Evolutionary conservation across 306 rosid species (phyloP), one percentile per base, ranked within the genome.

Genomic region (Casuarina glauca): DNA sequence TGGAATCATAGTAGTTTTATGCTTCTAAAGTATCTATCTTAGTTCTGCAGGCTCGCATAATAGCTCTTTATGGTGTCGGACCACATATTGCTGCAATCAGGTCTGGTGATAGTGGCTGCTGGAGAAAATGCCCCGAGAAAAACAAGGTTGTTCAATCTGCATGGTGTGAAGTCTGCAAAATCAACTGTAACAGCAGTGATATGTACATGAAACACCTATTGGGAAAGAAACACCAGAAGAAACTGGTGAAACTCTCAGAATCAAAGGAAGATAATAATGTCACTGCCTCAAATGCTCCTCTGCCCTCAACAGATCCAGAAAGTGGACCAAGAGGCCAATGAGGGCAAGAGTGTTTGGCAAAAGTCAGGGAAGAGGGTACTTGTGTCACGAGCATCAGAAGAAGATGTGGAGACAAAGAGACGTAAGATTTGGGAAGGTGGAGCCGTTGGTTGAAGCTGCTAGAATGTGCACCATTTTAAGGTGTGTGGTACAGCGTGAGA

Each of bases 201-300:
- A 66, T 78, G 41, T 92, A 90, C 54, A 35, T 63, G 78, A 35
- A 52, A 49, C 97, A 92, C 79, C 50, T 86, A 48, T 15, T 73
- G 2, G 97, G 97, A 71, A 92, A 83, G 88, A 92, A 92, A 76
- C 97, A 92, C 78, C 63, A 81, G 69, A 88, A 73, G 82, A 90
- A 87, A 44, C 12, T 81, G 79, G 81, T 87, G 75, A 85, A 86
- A 76, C 80, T 70, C 11, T 77, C 72, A 15, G 74, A 81, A 70
- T 81, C 79, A n/a, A 75, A 72, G 69, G 68, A 53, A 54, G 76
- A 75, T 17, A 42, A 38, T 1, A 9, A 49, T 67, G 26, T 66
- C 10, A 8, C 41, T 9, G 53, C 75, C 13, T 51, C 81, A 63
- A 78, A 66, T 61, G 78, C 79, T 32, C 62, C 16, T 3, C 73